Percentiles rank a stretch among this genome's conserved stretches.
Evolutionary conservation across 2,329 filamentous ascomycete genomes (phyloP).

Genomic region (Nemania serpens): DNA sequence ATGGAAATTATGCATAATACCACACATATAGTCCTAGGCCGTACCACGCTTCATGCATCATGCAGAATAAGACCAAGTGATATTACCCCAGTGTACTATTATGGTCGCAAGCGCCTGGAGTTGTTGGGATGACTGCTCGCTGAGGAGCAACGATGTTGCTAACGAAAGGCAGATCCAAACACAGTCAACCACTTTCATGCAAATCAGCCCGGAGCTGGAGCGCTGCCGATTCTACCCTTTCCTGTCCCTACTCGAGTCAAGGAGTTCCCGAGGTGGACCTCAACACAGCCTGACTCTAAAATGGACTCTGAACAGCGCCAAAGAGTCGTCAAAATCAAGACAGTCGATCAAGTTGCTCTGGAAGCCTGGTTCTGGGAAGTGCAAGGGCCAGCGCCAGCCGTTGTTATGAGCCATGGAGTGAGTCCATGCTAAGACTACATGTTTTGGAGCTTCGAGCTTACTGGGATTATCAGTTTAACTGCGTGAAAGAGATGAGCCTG

Average conservation of each 20-base stretch:
- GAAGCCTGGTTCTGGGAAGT: slow-evolving; percentile 29
- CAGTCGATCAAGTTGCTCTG: slow-evolving; percentile 31
- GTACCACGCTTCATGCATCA: too few relatives aligned
- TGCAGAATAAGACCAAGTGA: too few relatives aligned
- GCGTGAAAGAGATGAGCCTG: slow-evolving; percentile 36
- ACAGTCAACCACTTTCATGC: too few relatives aligned
- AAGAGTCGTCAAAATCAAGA: slow-evolving; percentile 28
- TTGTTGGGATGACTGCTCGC: too few relatives aligned
- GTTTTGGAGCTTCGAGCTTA: background rate
- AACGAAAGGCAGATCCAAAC: too few relatives aligned
- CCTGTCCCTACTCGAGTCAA: slow-evolving; percentile 23
- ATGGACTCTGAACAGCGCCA: background rate
- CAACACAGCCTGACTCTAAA: background rate
- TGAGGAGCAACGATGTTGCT: too few relatives aligned
- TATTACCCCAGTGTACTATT: too few relatives aligned
- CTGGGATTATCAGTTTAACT: slow-evolving; percentile 33
- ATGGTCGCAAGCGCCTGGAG: too few relatives aligned
- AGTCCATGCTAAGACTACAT: background rate
- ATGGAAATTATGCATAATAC: too few relatives aligned
- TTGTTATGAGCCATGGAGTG: slow-evolving; percentile 37
- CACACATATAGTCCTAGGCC: too few relatives aligned
- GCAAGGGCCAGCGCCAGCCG: slow-evolving; percentile 17
- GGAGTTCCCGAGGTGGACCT: slow-evolving; percentile 27
- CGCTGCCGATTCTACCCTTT: too few relatives aligned
- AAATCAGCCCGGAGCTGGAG: too few relatives aligned